These are phyloP conservation scores for Ceratocystis ficicola DNA, from an alignment of 2,329 filamentous ascomycete species.

Conservation along the genomic window DNA sequence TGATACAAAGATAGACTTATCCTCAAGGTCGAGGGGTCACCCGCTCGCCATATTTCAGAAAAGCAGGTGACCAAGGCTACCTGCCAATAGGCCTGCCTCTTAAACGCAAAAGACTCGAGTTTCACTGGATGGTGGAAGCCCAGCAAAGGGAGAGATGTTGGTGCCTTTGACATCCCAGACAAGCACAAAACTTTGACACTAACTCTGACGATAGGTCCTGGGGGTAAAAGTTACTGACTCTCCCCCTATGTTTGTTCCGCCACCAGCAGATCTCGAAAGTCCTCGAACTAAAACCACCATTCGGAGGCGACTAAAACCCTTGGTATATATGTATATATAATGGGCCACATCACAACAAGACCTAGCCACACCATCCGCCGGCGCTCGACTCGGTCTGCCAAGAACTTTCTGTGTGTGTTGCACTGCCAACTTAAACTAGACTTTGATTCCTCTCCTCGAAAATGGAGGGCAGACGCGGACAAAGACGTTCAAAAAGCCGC, in stretches of 20 bases:
- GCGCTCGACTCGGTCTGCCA: conserved; percentile 24
- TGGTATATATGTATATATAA: background rate
- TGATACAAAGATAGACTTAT: conserved; percentile 10
- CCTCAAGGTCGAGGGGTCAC: conserved; percentile 12
- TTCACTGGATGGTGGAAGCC: background rate
- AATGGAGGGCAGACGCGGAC: conserved; percentile 62
- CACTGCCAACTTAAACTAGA: conserved; percentile 82
- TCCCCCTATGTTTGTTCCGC: conserved; percentile 16
- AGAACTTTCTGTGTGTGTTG: conserved; percentile 61
- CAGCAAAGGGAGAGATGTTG: background rate
- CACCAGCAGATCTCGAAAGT: conserved; percentile 20
- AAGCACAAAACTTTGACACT: conserved; percentile 90
- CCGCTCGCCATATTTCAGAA: background rate
- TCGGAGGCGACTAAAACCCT: background rate
- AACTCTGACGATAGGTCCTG: conserved; percentile 78
- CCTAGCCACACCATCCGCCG: background rate
- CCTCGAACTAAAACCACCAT: conserved; percentile 23
- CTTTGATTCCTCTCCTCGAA: conserved; percentile 73
- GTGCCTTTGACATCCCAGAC: conserved; percentile 41
- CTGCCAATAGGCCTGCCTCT: conserved; percentile 3
- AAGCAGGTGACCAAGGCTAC: conserved; percentile 3
- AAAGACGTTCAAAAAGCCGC: conserved; percentile 85
- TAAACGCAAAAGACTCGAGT: conserved; percentile 6
- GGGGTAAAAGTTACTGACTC: conserved; percentile 27
- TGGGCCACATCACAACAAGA: background rate